Evolutionary conservation across 305 asterid species (phyloP).

Genomic region (Ajuga reptans): DNA sequence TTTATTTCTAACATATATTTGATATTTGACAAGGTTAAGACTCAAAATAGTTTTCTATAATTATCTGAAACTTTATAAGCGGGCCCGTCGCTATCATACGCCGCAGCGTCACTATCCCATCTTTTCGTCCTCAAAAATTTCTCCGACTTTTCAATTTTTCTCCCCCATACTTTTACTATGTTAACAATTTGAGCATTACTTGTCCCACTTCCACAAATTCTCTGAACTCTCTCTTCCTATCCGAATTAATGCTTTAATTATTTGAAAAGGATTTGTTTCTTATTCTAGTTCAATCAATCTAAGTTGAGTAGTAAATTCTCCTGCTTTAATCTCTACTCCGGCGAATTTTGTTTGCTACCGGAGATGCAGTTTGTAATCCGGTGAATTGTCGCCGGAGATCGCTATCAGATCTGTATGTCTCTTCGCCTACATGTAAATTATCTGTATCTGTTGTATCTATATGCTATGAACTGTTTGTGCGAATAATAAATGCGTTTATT

Average conservation of each 20-base stretch:
- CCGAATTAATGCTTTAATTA: neutral
- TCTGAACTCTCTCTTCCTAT: neutral
- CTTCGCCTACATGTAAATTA: neutral
- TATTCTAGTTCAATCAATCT: neutral
- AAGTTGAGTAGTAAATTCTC: neutral
- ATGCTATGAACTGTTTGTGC: neutral
- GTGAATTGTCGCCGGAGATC: slow-evolving; percentile 44
- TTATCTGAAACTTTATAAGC: slow-evolving; percentile 13
- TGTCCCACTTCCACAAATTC: neutral
- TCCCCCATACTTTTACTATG: neutral
- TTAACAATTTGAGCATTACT: slow-evolving; percentile 4
- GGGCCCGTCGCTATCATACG: slow-evolving; percentile 36
- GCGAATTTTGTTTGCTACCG: slow-evolving; percentile 12
- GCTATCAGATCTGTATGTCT: slow-evolving; percentile 47
- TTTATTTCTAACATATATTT: no score
- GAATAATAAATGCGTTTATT: neutral
- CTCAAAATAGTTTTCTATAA: no score
- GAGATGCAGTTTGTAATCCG: slow-evolving; percentile 33
- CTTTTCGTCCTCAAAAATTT: neutral
- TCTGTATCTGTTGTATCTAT: slow-evolving; percentile 4
- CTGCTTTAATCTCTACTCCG: neutral
- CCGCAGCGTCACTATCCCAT: slow-evolving; percentile 30
- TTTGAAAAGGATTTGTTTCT: neutral
- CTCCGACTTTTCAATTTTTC: neutral
- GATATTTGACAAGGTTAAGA: no score